Conservation (phyloP, 75 land plant species). For the Selaginella tamariscina region DNA sequence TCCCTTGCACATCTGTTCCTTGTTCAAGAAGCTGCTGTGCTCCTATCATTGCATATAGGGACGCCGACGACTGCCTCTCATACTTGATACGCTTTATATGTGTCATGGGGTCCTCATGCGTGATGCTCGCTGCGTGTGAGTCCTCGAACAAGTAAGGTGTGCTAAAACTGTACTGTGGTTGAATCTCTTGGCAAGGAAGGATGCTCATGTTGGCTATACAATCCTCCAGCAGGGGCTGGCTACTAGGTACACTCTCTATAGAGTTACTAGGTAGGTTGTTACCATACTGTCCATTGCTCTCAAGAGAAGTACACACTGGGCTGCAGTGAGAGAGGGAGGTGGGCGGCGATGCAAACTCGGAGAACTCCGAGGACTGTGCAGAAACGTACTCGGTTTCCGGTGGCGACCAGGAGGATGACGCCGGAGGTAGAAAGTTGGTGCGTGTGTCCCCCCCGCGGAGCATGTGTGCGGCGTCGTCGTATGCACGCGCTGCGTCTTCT, state of each 20-base stretch:
- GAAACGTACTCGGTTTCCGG: neutral
- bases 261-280: too few species aligned
- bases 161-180: neutral
- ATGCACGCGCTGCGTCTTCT: slow-evolving; percentile 59
- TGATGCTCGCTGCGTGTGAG: neutral
- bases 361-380: neutral
- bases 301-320: too few species aligned
- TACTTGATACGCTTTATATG: slow-evolving; percentile 23
- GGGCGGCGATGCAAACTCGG: neutral
- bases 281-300: too few species aligned
- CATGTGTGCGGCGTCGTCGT: slow-evolving; percentile 57
- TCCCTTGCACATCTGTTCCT: neutral
- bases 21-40: slow-evolving; percentile 30
- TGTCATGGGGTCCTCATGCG: neutral
- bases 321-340: too few species aligned
- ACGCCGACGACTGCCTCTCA: slow-evolving; percentile 40
- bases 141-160: too few species aligned
- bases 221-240: neutral
- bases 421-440: slow-evolving; percentile 40
- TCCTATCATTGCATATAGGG: slow-evolving; percentile 35
- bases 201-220: neutral
- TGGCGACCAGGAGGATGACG: slow-evolving; percentile 19
- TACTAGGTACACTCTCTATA: neutral
- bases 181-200: neutral
- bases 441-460: slow-evolving; percentile 55